Evolutionary conservation across 352 stramenopile genomes (phyloP), one percentile per base, ranked within the genome.

Genomic region (Phytopythium cucurbitacearum): DNA sequence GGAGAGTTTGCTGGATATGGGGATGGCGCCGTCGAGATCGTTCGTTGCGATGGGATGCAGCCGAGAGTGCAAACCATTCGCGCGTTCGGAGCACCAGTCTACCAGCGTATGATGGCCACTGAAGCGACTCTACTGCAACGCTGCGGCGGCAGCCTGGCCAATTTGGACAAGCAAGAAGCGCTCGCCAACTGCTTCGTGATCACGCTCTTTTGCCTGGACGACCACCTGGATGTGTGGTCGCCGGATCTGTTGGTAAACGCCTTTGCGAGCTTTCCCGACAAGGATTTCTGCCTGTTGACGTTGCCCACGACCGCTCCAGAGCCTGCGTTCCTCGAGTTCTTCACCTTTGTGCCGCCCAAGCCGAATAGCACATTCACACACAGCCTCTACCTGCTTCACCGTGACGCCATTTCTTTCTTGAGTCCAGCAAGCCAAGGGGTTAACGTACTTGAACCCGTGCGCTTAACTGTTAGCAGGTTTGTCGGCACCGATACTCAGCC

Each of bases 161-260:
- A 73, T 10, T 21, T 80, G 7, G 34, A 69, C n/a, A 56, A 60
- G 49, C 60, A 70, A 36, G 69, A 86, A 58, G 73, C 72, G 0
- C 57, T 64, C 10, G 56, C 54, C 3, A 88, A 86, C 39, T 85
- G 72, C 60, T 88, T 88, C 46, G 68, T 71, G 12, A 65, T 88
- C 38, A 86, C 77, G 6, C 58, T 88, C 11, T 83, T 86, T 53
- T 88, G 77, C 45, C 77, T 88, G n/a, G 67, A 84, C 44, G 61
- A 58, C 0, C 66, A 71, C 21, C 68, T 78, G 42, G 66, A 77
- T 7, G 62, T 63, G n/a, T 60, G 70, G 7, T 67, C 74, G 2
- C 50, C 48, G 4, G 74, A 82, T 48, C 52, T 88, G 44, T 57
- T 88, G 5, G 62, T 67, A 21, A 62, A 71, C 47, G 77, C 74